These are phyloP conservation scores for Pyrenochaeta sp. DNA, from an alignment of 2,329 filamentous ascomycete genomes.

Conservation along the genomic window DNA sequence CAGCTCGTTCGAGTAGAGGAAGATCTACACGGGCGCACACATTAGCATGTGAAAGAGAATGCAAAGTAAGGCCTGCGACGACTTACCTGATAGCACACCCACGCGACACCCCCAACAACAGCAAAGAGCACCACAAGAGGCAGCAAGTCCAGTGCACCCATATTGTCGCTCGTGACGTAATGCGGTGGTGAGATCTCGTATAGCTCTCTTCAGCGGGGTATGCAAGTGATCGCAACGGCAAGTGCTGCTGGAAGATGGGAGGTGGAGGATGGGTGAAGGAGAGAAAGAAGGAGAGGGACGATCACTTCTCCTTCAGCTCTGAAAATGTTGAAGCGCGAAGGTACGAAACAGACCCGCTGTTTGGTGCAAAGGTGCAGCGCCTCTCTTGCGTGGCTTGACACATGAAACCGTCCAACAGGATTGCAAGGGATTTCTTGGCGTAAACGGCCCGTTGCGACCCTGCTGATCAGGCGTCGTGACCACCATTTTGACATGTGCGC, in stretches of 20 bases:
- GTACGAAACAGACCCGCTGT: conserved; percentile 4
- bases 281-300: background rate
- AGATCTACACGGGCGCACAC: conserved; percentile 56
- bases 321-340: conserved; percentile 11
- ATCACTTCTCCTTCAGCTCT: background rate
- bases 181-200: conserved; percentile 3
- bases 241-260: too few relatives aligned
- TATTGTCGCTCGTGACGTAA: conserved; percentile 23
- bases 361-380: conserved; percentile 4
- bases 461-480: background rate
- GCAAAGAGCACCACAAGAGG: conserved; percentile 71
- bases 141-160: conserved; percentile 61
- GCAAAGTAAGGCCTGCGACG: background rate
- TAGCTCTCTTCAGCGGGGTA: too few relatives aligned
- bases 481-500: background rate
- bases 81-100: conserved; percentile 72
- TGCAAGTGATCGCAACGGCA: too few relatives aligned
- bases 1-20: conserved; percentile 71
- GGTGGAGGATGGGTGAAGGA: conserved; percentile 1
- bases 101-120: conserved; percentile 65
- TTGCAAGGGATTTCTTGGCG: conserved; percentile 11
- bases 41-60: too few relatives aligned
- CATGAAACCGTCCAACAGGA: conserved; percentile 19
- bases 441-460: conserved; percentile 13
- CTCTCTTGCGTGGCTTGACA: conserved; percentile 12